Base-by-base conservation (phyloP, 768 basidiomycete genomes). In the Tulasnella sp. region DNA sequence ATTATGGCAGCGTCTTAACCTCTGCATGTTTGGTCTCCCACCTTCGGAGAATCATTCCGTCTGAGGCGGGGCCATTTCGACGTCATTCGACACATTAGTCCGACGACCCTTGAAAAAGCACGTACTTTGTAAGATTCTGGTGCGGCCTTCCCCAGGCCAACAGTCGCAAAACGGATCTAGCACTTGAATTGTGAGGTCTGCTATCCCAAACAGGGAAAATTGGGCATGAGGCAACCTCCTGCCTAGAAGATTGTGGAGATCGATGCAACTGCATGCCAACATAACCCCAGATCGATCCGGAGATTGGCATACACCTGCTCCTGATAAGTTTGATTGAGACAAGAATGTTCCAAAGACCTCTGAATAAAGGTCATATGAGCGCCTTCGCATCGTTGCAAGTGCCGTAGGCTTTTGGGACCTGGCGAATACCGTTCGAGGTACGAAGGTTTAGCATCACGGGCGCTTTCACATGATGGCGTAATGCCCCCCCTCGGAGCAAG, bases 241-340 rank as follows among this genome's bases (percentile, higher is more conserved):
- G 62, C 27, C 31, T 36, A 68, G 62, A 68, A 68, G 62, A 68
- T 68, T 68, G 62, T 68, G 62, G 62, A 68, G 62, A 68, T 68
- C 62, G 62, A 68, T 68, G 62, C 62, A 68, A 12, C 62, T 36
- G 31, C 62, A 27, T 34, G 62, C 62, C 16, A 68, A 34, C 62
- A 34, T 68, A 68, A 68, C 62, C 62, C 62, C 62, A 68, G 62
- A 68, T 68, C 62, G 62, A 68, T 68, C 62, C 62, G 62, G 62
- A 68, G 62, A 68, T 68, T 68, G 62, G 62, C 62, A 68, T 68
- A 31, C 34, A 68, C 62, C 62, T 68, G 62, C 31, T 68, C 34
- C 62, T 52, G 52, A 52, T 52, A 52, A 52, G 52, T 52, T 68
- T 34, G 62, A 68, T 52, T 21, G 62, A 68, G 62, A 68, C 62